phyloP scores from a whole-genome alignment of 2,329 filamentous ascomycete species.

The Penicillium sp. region DNA sequence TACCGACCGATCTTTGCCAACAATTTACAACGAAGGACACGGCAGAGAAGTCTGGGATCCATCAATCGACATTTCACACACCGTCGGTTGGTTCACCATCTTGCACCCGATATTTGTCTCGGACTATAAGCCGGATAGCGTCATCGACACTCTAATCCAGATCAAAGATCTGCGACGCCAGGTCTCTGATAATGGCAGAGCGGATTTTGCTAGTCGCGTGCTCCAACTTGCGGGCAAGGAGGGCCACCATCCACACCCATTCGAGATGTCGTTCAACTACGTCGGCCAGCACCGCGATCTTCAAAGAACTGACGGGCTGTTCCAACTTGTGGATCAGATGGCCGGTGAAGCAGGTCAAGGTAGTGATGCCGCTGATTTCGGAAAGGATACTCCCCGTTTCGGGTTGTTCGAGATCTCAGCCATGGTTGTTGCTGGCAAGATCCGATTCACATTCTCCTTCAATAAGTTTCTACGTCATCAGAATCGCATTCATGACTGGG shows the following conservation, averaged over 20 bases:
- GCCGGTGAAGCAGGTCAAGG: slow-evolving; percentile 49
- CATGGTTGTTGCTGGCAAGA: slow-evolving; percentile 48
- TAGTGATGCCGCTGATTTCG: slow-evolving; percentile 50
- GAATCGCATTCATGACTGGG: slow-evolving; percentile 46
- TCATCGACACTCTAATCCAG: slow-evolving; percentile 35
- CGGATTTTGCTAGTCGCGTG: slow-evolving; percentile 40
- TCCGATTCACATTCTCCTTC: slow-evolving; percentile 55
- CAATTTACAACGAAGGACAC: slow-evolving; percentile 53
- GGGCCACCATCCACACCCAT: slow-evolving; percentile 41
- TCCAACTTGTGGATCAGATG: slow-evolving; percentile 47
- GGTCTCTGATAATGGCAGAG: slow-evolving; percentile 41
- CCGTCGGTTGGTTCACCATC: slow-evolving; percentile 56
- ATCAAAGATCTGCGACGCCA: slow-evolving; percentile 43
- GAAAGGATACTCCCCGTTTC: slow-evolving; percentile 48
- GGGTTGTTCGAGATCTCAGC: slow-evolving; percentile 57
- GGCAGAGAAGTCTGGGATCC: slow-evolving; percentile 50
- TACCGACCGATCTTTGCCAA: slow-evolving; percentile 40
- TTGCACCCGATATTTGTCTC: slow-evolving; percentile 47
- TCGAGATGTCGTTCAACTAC: slow-evolving; percentile 48
- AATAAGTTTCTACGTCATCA: slow-evolving; percentile 53
- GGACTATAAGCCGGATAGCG: slow-evolving; percentile 26
- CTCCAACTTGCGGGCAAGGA: slow-evolving; percentile 33
- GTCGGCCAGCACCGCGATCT: slow-evolving; percentile 45
- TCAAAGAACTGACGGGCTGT: slow-evolving; percentile 48
- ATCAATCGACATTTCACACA: slow-evolving; percentile 51